phyloP scores from a whole-genome alignment of 306 rosid species.

The Macrotyloma uniflorum region DNA sequence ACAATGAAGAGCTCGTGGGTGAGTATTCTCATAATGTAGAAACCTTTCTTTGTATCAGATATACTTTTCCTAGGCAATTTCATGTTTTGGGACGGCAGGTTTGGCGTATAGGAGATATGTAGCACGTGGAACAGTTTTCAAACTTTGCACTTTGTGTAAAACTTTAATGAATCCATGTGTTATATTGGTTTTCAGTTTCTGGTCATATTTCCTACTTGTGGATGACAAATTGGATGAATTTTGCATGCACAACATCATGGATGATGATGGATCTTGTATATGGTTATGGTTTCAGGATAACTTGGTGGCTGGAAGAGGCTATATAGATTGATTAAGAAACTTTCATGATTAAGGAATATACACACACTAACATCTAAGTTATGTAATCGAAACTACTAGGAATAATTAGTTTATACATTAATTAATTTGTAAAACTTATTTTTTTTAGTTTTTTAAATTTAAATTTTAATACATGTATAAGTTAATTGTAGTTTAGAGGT shows the following conservation, averaged over 20 bases:
- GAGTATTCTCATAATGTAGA: constrained; percentile 28
- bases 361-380: not conserved
- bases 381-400: not conserved
- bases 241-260: not conserved
- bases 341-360: not conserved
- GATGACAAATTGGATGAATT: constrained; percentile 24
- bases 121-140: constrained; percentile 15
- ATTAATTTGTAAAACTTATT: too few species aligned
- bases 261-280: not conserved
- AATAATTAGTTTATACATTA: too few species aligned
- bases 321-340: not conserved
- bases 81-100: constrained; percentile 44
- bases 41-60: not conserved
- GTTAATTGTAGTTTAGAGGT: too few species aligned
- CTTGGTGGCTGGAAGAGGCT: not conserved
- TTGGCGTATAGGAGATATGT: constrained; percentile 12
- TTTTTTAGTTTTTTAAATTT: too few species aligned
- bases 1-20: constrained; percentile 36
- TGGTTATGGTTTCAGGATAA: constrained; percentile 15
- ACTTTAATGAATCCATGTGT: constrained; percentile 1
- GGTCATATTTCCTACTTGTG: constrained; percentile 23
- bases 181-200: not conserved
- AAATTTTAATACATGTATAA: too few species aligned
- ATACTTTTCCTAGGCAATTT: not conserved
- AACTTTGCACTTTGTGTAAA: constrained; percentile 25